Base-by-base conservation (phyloP, 169 alveolate species). In the Babesia caballi region DNA sequence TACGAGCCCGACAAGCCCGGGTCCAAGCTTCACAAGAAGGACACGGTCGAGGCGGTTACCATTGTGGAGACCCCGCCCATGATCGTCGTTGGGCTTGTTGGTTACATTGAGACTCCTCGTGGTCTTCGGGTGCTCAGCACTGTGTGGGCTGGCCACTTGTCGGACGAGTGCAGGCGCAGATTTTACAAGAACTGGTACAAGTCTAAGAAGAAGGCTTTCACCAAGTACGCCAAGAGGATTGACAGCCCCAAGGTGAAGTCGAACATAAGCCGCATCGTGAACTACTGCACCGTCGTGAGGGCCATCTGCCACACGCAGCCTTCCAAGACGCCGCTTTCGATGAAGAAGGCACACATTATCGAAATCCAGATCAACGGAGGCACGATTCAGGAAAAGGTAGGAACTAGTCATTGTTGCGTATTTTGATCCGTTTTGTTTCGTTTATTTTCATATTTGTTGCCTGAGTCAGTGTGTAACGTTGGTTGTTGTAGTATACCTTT, bases 361-460 rank as follows among this genome's bases (percentile, higher is more conserved):
- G 99, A 98, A 91, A 93, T 98, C 85, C 99, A 98, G 90, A 96
- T 98, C 71, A 98, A 98, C 87, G 99, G 99, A 41, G 99, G 99
- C 0, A 70, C 95, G n/a, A 91, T 95, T 44, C 93, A 94, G 12
- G 97, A 96, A n/a, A 98, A 98, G 94, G 95, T 94, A 32, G 36
- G 85, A n/a, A 0, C 19, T 15, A 21, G 0, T 19, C n/a, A n/a
- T n/a, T n/a, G n/a, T n/a, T n/a, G n/a, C n/a, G n/a, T n/a, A n/a
- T n/a, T n/a, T n/a, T n/a, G n/a, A n/a, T n/a, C n/a, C n/a, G n/a
- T 19, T 2, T 12, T 60, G 56, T 4, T 60, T 5, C 21, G 25
- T 60, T n/a, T n/a, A n/a, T n/a, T n/a, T n/a, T n/a, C n/a, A n/a
- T 14, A 9, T 58, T 46, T 41, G 28, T 40, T 21, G n/a, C n/a